Evolutionary conservation across 1,284 basidiomycete genomes (phyloP), one percentile per base, ranked within the genome.

Genomic region (Trametes hirsuta): DNA sequence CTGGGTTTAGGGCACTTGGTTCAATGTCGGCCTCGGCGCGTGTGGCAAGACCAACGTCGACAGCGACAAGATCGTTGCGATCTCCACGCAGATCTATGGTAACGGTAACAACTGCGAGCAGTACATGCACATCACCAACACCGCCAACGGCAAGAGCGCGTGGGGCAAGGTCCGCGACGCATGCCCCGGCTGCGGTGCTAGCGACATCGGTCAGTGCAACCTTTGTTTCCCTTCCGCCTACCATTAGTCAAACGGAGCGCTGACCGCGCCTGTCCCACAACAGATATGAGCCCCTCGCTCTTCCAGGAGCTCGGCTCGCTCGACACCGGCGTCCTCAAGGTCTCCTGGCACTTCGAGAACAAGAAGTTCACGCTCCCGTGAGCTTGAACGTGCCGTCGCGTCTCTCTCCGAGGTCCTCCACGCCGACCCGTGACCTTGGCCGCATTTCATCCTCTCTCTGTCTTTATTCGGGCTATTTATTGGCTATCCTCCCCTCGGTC

Each of bases 1-100:
- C 47, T 30, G 55, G 49, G 24, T 39, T 47, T 53, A 81, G 77
- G 79, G 78, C 24, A 79, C 78, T 41, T 80, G 73, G 71, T 80
- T 75, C 63, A 54, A 74, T 41, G 73, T 76, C 54, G 79, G 79
- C 47, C 74, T 80, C 37, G 79, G 79, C 45, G 76, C 73, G 46
- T 80, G 79, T 62, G 79, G 79, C 22, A 60, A 74, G 62, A 71
- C 61, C 21, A 75, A 79, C 63, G 65, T 63, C 37, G 59, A 74
- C 61, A 71, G 59, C 62, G 72, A 78, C 62, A 67, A 71, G 56
- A 74, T 81, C 65, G 74, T 80, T 46, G 79, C 78, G 40, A 71
- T 80, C 55, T 71, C 76, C 21, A 65, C 73, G 44, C 47, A 53
- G 25, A 71, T 74, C 54, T 79, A 76, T 48, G 75, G 71, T 53